Conservation (phyloP, 2,329 filamentous ascomycete genomes). For the Cercospora sojina region DNA sequence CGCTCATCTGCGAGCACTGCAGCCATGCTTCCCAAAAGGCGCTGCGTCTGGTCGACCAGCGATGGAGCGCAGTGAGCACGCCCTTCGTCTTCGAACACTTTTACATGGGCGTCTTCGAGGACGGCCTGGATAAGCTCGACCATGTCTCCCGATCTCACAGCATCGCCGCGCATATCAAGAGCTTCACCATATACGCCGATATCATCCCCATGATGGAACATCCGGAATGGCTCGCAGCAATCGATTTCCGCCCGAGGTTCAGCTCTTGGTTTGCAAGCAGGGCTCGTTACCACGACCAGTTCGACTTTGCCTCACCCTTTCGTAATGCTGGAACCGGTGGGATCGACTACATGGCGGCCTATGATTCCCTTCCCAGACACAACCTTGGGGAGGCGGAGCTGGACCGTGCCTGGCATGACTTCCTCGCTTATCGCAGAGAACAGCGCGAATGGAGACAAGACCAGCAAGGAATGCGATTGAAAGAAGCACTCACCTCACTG, state of each 20-base stretch:
- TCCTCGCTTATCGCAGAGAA: not conserved
- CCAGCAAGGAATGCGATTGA: conserved; percentile 16
- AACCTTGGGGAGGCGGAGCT: conserved; percentile 21
- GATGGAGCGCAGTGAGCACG: conserved; percentile 23
- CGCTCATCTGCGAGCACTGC: conserved; percentile 27
- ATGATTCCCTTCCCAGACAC: conserved; percentile 21
- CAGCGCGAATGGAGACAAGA: conserved; percentile 24
- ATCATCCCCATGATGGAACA: conserved; percentile 27
- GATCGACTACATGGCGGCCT: conserved; percentile 12
- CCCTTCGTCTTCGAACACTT: conserved; percentile 29
- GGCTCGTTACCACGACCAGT: not conserved
- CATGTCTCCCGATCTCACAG: conserved; percentile 23
- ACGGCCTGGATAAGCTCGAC: conserved; percentile 25
- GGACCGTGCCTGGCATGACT: conserved; percentile 17
- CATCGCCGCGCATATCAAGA: conserved; percentile 30
- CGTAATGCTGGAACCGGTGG: not conserved
- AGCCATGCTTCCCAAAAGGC: conserved; percentile 26
- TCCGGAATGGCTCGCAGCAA: conserved; percentile 12
- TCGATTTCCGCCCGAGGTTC: conserved; percentile 17
- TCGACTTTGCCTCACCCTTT: not conserved
- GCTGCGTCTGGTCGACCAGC: conserved; percentile 27
- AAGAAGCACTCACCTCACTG: conserved; percentile 24
- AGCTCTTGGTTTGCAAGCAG: conserved; percentile 6
- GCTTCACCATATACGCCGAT: conserved; percentile 32
- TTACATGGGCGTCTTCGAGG: conserved; percentile 28